These are phyloP conservation scores for Leucosporidium scottii DNA, from an alignment of 768 basidiomycete species.

Conservation along the genomic window DNA sequence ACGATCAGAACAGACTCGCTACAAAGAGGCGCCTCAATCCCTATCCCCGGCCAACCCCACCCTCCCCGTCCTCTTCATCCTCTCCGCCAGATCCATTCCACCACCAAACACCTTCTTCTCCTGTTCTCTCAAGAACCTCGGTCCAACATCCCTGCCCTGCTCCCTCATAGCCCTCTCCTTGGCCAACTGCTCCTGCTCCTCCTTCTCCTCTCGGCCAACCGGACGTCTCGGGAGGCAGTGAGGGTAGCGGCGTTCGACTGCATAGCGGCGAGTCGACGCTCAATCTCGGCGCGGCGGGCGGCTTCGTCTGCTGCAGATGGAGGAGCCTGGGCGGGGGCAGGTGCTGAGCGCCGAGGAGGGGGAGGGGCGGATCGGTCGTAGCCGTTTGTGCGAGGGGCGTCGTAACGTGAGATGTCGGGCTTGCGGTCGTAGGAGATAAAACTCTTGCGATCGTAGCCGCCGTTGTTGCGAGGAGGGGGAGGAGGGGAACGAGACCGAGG, in stretches of 20 bases:
- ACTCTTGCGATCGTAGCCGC: slow-evolving; percentile 30
- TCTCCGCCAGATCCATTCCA: slow-evolving; percentile 39
- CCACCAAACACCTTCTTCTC: slow-evolving; percentile 65
- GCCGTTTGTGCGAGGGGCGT: slow-evolving; percentile 36
- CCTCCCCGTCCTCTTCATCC: slow-evolving; percentile 39
- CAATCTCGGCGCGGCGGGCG: slow-evolving; percentile 52
- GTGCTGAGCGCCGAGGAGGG: slow-evolving; percentile 28
- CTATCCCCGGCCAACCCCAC: slow-evolving; percentile 41
- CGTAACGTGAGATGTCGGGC: slow-evolving; percentile 12
- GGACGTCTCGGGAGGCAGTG: slow-evolving; percentile 62
- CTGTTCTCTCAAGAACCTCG: slow-evolving; percentile 71
- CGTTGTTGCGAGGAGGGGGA: slow-evolving; percentile 21
- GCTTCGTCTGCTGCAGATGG: slow-evolving; percentile 35
- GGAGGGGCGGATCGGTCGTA: slow-evolving; percentile 37
- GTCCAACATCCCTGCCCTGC: slow-evolving; percentile 56
- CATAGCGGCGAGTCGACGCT: slow-evolving; percentile 88
- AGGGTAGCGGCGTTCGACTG: slow-evolving; percentile 60
- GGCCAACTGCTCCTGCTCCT: slow-evolving; percentile 70
- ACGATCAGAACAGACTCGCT: too few relatives aligned
- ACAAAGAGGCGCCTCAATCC: neutral
- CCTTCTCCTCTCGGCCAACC: slow-evolving; percentile 62
- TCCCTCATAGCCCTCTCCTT: slow-evolving; percentile 60
- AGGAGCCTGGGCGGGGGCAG: slow-evolving; percentile 41
- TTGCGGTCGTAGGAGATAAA: slow-evolving; percentile 32
- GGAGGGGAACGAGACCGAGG: slow-evolving; percentile 29